Percentiles rank a stretch among this genome's conserved stretches.
Conservation (phyloP, 1,139 yeast species). For the Hyphopichia wangnamkhiaoensis region DNA sequence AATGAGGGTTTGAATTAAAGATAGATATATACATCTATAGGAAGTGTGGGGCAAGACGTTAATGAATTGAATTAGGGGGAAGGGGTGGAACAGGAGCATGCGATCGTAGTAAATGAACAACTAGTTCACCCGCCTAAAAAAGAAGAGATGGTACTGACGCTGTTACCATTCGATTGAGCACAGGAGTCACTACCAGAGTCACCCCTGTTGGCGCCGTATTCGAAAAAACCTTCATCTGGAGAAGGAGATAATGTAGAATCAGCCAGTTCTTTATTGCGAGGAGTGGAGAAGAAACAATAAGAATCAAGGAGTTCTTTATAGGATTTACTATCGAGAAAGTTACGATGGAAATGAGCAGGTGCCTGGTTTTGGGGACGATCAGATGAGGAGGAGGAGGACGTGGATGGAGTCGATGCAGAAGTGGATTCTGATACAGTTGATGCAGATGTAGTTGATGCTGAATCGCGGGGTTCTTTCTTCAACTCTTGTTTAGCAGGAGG, state of each 20-base stretch:
- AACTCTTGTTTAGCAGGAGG: background rate
- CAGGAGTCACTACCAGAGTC: background rate
- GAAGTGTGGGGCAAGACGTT: too few species aligned
- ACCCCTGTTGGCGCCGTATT: background rate
- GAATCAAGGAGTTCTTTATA: slow-evolving; percentile 70
- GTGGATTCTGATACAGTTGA: too few species aligned
- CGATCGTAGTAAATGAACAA: background rate
- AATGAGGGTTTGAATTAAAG: too few species aligned
- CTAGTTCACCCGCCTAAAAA: slow-evolving; percentile 20
- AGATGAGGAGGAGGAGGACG: too few species aligned
- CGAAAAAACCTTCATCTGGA: slow-evolving; percentile 5
- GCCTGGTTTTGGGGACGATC: background rate
- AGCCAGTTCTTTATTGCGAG: background rate
- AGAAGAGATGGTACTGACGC: slow-evolving; percentile 30
- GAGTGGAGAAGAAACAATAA: slow-evolving; percentile 59
- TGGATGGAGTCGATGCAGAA: too few species aligned
- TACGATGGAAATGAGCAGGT: slow-evolving; percentile 2
- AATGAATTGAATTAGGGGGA: background rate
- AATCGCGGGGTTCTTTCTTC: background rate
- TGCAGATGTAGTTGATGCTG: background rate
- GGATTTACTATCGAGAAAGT: slow-evolving; percentile 52
- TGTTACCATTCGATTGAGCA: slow-evolving; percentile 6
- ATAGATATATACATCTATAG: too few species aligned
- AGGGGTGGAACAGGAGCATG: background rate
- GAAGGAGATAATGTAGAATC: background rate